Conservation (phyloP, 345 rosid genomes). For the Lepidium sativum region DNA sequence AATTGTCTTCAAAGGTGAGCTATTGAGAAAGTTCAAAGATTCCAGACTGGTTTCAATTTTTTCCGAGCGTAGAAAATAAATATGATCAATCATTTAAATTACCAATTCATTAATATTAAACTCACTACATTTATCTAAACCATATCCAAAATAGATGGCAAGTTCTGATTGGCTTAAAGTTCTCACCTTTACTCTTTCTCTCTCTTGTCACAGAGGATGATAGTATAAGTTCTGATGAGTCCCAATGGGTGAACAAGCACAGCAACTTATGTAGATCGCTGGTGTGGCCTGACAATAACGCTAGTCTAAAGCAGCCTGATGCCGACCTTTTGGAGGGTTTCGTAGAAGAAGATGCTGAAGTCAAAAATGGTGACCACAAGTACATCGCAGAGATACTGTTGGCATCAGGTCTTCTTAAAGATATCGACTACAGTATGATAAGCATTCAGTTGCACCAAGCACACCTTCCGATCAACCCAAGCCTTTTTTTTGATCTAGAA, state of each 20-base stretch:
- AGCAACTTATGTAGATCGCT: slow-evolving; percentile 24
- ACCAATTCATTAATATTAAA: not conserved
- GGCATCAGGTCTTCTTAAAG: slow-evolving; percentile 53
- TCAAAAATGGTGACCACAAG: slow-evolving; percentile 41
- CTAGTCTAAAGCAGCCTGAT: slow-evolving; percentile 20
- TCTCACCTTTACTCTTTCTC: slow-evolving; percentile 18
- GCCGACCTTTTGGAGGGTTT: slow-evolving; percentile 17
- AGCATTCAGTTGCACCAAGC: slow-evolving; percentile 42
- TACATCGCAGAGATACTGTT: slow-evolving; percentile 53
- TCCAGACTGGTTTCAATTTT: not conserved
- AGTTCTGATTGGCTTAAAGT: not conserved
- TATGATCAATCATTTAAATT: not conserved
- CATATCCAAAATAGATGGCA: slow-evolving; percentile 1
- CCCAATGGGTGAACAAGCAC: slow-evolving; percentile 33
- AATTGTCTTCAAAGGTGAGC: slow-evolving; percentile 54
- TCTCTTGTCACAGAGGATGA: slow-evolving; percentile 44
- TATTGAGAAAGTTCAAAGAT: not conserved
- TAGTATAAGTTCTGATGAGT: slow-evolving; percentile 30
- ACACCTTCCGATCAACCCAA: slow-evolving; percentile 46
- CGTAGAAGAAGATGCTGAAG: slow-evolving; percentile 20
- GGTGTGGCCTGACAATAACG: slow-evolving; percentile 31
- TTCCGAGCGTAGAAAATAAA: not conserved
- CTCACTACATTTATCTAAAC: not conserved
- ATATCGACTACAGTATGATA: slow-evolving; percentile 36
- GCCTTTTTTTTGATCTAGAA: slow-evolving; percentile 52